Base-by-base conservation (phyloP, 768 basidiomycete genomes). In the Hygrophoropsis aurantiaca region DNA sequence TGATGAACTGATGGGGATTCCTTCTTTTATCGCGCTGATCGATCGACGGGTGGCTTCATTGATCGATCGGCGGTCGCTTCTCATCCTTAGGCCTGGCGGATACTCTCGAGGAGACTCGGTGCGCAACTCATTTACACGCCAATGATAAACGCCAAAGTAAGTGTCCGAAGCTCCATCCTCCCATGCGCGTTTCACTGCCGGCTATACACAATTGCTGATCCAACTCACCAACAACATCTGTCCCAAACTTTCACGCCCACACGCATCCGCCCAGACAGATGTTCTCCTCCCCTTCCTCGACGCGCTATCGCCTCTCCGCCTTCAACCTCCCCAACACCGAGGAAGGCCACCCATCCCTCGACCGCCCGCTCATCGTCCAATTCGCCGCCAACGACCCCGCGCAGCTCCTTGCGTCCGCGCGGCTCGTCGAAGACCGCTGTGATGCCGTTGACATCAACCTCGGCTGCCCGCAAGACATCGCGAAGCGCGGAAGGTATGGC, bases 61-160 rank as follows among this genome's bases (percentile, higher is more conserved):
- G n/a, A n/a, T n/a, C n/a, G n/a, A n/a, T n/a, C n/a, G n/a, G n/a
- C n/a, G n/a, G n/a, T n/a, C n/a, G n/a, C n/a, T n/a, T n/a, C n/a
- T n/a, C n/a, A n/a, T n/a, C n/a, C n/a, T n/a, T n/a, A 97, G 94
- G 89, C 95, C 5, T 98, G 91, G 89, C 80, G 95, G 51, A 79
- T 80, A 48, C 71, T 97, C 20, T 88, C 89, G 6, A 76, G 94
- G 48, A 72, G 82, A 47, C 90, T 94, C 60, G 90, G 90, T 23
- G 87, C 85, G 24, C 82, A 94, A 82, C 77, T 97, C 18, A 78
- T 82, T n/a, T 98, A 97, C 61, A 94, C 94, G 0, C 97, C 97
- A 15, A 99, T 99, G 97, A 97, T 99, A 58, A 91, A 95, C 52
- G 91, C 94, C 50, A 93, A 90, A 71, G 86, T 87, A 40, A 21